phyloP scores from a whole-genome alignment of 116 monocot genomes.

The Trichopus zeylanicus region DNA sequence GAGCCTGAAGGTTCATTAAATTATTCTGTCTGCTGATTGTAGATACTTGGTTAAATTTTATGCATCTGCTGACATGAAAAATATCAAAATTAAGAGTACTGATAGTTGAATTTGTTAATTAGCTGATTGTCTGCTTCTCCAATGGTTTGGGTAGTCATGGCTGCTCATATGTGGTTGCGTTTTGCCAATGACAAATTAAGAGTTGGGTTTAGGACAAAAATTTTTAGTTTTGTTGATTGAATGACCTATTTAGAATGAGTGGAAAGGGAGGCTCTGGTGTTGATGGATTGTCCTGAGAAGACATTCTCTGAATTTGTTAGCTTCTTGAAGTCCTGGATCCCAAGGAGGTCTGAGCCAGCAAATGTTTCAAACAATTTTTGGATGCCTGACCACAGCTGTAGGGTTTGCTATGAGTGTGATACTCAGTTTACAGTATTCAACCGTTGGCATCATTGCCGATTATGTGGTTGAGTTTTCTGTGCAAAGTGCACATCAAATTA shows the following conservation, averaged over 20 bases:
- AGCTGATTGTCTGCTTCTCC: too few species aligned
- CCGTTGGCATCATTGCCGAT: conserved; percentile 80
- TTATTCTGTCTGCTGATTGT: too few species aligned
- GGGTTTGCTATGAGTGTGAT: conserved; percentile 87
- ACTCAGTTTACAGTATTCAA: conserved; percentile 67
- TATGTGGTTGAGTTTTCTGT: conserved; percentile 85
- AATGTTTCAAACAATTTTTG: conserved; percentile 72
- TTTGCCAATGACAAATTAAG: too few species aligned
- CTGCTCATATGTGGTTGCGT: too few species aligned
- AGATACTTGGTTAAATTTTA: too few species aligned
- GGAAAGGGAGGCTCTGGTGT: not conserved
- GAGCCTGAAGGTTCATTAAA: too few species aligned
- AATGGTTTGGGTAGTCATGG: too few species aligned
- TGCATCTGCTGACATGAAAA: too few species aligned
- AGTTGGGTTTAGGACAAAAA: too few species aligned
- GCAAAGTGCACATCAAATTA: conserved; percentile 72
- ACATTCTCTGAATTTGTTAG: conserved; percentile 44
- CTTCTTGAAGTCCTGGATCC: conserved; percentile 60
- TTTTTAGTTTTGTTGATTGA: too few species aligned
- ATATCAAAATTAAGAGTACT: too few species aligned
- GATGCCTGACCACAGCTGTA: conserved; percentile 86
- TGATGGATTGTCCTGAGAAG: conserved; percentile 44
- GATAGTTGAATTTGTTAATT: too few species aligned
- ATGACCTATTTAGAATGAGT: conserved; percentile 26
- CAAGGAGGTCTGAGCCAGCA: conserved; percentile 40